Base-by-base conservation (phyloP, 208 protist genomes). In the Angomonas desouzai region DNA sequence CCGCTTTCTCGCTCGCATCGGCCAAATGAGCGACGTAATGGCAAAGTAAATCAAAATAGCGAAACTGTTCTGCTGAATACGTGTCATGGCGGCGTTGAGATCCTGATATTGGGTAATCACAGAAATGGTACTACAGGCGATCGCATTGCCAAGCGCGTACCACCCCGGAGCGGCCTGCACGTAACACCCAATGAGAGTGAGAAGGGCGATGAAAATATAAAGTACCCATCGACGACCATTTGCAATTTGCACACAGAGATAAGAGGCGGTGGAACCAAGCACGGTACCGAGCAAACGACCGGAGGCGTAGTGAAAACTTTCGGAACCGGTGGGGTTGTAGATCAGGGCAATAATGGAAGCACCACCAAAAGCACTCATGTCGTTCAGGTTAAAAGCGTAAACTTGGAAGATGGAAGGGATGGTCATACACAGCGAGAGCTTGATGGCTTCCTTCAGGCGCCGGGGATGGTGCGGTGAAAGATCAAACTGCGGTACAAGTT, bases 31-130 rank as follows among this genome's bases (percentile, higher is more conserved):
- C 33, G 64, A 85, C 29, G 79, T 76, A 64, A 96, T 90, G 30
- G 77, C 78, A 67, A 96, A 96, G 72, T 96, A 96, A 56, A 96
- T 81, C 55, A 93, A 72, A 79, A 96, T 96, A 36, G 89, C 86
- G 40, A 96, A 96, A 64, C 85, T 85, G 72, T 96, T 96, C 65
- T 96, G 89, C 62, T 96, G 74, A 64, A 96, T 96, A 71, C 89
- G 89, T 45, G 80, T 74, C 79, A 96, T 93, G n/a, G 89, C 89
- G 27, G 89, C 89, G 43, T 59, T 70, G 30, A 77, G 66, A 49
- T 93, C 72, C 48, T 61, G 55, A 68, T 93, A 96, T 70, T 96
- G 89, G 30, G 85, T 89, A 59, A 89, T 89, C 57, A 96, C 77
- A 16, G 86, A 93, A 40, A 96, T 96, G 27, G 77, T 83, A 69